phyloP scores from a whole-genome alignment of 257 asterid species.

The Eustoma russellianum region DNA sequence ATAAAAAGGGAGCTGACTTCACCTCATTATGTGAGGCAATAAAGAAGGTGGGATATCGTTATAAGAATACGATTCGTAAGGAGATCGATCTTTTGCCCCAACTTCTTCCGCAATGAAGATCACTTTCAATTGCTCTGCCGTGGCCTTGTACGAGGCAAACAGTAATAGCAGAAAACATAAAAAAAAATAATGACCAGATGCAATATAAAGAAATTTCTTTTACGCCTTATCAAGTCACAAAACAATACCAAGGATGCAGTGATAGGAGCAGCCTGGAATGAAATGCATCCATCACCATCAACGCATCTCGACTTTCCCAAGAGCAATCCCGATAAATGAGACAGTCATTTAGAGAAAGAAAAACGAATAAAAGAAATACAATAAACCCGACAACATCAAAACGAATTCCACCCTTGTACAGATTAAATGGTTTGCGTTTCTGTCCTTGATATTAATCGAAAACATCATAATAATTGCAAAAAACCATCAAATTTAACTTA shows the following conservation, averaged over 20 bases:
- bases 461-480: no score
- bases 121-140: slow-evolving; percentile 65
- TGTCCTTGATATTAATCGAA: no score
- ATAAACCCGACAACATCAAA: not conserved
- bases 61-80: slow-evolving; percentile 68
- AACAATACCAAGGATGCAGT: slow-evolving; percentile 41
- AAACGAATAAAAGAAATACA: not conserved
- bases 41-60: slow-evolving; percentile 58
- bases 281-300: slow-evolving; percentile 60
- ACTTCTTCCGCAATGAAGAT: slow-evolving; percentile 64
- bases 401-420: no score
- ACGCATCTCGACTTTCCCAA: slow-evolving; percentile 45
- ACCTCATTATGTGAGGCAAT: slow-evolving; percentile 68
- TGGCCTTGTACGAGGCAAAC: slow-evolving; percentile 33
- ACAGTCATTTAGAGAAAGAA: slow-evolving; percentile 5
- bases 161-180: slow-evolving; percentile 7
- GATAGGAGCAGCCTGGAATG: slow-evolving; percentile 53
- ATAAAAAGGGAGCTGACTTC: slow-evolving; percentile 3
- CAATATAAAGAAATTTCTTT: no score
- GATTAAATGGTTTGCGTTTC: no score
- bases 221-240: not conserved
- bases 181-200: slow-evolving; percentile 4
- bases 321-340: slow-evolving; percentile 16
- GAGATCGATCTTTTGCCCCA: slow-evolving; percentile 69
- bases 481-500: no score